Percentiles rank a stretch among this genome's conserved stretches.
Conservation (phyloP, 257 asterid species). For the Rubia yunnanensis region DNA sequence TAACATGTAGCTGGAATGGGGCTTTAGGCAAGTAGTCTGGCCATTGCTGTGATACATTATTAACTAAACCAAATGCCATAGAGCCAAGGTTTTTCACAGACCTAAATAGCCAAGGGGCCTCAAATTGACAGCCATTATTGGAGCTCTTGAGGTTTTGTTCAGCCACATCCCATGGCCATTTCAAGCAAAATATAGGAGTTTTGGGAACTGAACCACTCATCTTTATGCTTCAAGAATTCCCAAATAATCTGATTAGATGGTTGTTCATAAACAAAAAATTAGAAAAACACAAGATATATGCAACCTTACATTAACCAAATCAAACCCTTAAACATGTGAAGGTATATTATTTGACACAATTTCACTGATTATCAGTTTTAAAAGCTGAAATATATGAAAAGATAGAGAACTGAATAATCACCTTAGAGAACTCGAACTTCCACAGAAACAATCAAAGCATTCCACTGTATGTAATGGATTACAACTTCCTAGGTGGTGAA, state of each 20-base stretch:
- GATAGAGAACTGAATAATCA: not conserved
- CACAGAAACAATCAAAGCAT: not conserved
- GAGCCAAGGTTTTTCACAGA: slow-evolving; percentile 38
- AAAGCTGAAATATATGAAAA: not conserved
- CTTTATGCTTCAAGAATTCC: not conserved
- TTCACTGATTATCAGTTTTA: not conserved
- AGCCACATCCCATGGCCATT: slow-evolving; percentile 62
- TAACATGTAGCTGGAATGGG: slow-evolving; percentile 7
- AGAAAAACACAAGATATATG: not conserved
- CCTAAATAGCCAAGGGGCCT: slow-evolving; percentile 66
- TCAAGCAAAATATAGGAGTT: slow-evolving; percentile 46
- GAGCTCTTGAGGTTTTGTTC: slow-evolving; percentile 20
- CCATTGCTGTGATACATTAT: slow-evolving; percentile 19
- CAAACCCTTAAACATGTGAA: too few species aligned
- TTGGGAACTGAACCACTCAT: slow-evolving; percentile 38
- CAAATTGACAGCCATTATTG: slow-evolving; percentile 39
- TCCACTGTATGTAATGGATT: not conserved
- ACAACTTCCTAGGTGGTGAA: not conserved
- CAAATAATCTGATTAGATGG: not conserved
- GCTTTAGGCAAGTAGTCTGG: slow-evolving; percentile 11
- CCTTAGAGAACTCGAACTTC: not conserved
- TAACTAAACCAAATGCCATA: slow-evolving; percentile 36
- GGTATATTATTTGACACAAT: too few species aligned
- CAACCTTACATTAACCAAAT: not conserved
- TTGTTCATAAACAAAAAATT: not conserved